Evolutionary conservation across 2,329 filamentous ascomycete species (phyloP), one percentile per base, ranked within the genome.

Genomic region (Alternaria dauci): DNA sequence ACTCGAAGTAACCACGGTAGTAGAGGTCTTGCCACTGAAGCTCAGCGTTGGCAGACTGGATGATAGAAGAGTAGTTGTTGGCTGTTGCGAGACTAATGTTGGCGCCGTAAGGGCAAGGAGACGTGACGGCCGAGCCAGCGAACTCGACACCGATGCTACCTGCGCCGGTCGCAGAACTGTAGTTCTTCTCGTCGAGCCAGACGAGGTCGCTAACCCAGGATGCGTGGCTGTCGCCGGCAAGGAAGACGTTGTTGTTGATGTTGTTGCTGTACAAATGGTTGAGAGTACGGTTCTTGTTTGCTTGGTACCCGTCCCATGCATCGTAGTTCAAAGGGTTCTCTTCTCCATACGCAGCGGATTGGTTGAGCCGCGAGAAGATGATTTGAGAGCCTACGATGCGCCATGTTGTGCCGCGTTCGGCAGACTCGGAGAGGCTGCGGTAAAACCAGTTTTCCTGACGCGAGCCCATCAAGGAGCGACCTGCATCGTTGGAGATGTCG

Each of bases 21-120:
- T 90, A 92, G 8, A 88, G 76, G 58, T 92, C 90, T 67, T 89
- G 87, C 90, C 89, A 93, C 70, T 91, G 88, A 47, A 93, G 80
- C 74, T 90, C 88, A 0, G 81, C 78, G 75, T 91, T 92, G 23
- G 82, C 77, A 43, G 72, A 72, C 28, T 78, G 61, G 16, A 77
- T 64, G 58, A 68, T 70, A 25, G 57, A 58, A 14, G 76, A 74
- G 59, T 71, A 69, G 51, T 80, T 79, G 63, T 88, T 83, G 2
- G 86, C 86, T 1, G 76, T 74, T 0, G 78, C 78, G 47, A 88
- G 81, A 3, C 83, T 83, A 57, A 88, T 87, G 72, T 86, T 87
- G 52, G 85, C 83, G 12, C 88, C 89, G n/a, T 81, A 82, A 0
- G 87, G 84, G 32, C 83, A 85, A 1, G 84, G 83, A 11, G 85